A percentile compares a stretch with the other conserved stretches of the same genome.
phyloP scores from a whole-genome alignment of 176 grass and related monocot species.

The Oryza meridionalis region DNA sequence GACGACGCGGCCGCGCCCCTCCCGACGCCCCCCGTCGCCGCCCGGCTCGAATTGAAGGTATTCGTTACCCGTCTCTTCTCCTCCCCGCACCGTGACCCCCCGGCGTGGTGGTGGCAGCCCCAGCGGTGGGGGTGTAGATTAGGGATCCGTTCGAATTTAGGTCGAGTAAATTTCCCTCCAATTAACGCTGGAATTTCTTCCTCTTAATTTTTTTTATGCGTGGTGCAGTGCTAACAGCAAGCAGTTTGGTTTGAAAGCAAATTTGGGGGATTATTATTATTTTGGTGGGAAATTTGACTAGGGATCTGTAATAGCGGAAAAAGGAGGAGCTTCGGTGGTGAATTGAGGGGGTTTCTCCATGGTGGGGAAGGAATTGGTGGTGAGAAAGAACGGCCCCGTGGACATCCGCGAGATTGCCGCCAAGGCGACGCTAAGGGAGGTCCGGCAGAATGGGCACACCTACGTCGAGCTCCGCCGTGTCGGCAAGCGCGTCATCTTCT shows the following conservation, averaged over 20 bases:
- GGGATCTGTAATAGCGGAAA: neutral
- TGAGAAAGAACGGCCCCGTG: constrained; percentile 60
- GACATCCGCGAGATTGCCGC: constrained; percentile 86
- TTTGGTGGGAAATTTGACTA: constrained; percentile 20
- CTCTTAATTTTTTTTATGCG: neutral
- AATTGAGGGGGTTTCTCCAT: constrained; percentile 38
- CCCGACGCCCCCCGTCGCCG: too few relatives aligned
- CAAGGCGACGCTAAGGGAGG: constrained; percentile 75
- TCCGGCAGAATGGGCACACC: constrained; percentile 82
- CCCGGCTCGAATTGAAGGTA: neutral
- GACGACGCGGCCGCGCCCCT: neutral
- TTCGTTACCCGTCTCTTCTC: neutral
- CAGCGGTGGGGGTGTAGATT: neutral
- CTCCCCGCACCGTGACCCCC: too few relatives aligned
- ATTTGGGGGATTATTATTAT: neutral
- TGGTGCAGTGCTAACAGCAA: neutral
- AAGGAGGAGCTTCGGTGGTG: neutral
- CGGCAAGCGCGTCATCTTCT: constrained; percentile 89
- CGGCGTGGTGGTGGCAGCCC: too few relatives aligned
- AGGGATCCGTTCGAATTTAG: neutral
- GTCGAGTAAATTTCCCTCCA: neutral
- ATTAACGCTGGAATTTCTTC: neutral
- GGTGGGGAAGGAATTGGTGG: constrained; percentile 78
- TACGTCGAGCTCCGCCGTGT: constrained; percentile 86
- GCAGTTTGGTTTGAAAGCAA: neutral